Percentiles rank a stretch among this genome's conserved stretches.
phyloP scores from a whole-genome alignment of 345 rosid species.

The Corchorus olitorius region DNA sequence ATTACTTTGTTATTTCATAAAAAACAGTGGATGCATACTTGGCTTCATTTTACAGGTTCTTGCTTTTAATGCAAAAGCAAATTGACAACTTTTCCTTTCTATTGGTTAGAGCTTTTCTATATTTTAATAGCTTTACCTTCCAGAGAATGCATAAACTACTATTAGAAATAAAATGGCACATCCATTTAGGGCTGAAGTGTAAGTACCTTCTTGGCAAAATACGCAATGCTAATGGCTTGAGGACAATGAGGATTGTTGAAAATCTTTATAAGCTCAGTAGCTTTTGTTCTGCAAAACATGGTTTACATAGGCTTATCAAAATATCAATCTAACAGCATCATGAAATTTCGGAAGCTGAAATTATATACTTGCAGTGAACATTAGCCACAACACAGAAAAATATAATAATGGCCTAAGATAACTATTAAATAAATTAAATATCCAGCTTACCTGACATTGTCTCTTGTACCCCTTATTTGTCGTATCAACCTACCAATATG shows the following conservation, averaged over 20 bases:
- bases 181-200: not conserved
- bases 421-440: not conserved
- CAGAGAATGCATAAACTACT: not conserved
- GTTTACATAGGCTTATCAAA: not conserved
- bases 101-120: not conserved
- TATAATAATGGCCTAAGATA: not conserved
- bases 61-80: not conserved
- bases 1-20: not conserved
- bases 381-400: constrained; percentile 2
- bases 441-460: constrained; percentile 68
- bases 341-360: not conserved
- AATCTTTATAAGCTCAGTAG: constrained; percentile 67
- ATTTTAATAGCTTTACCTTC: not conserved
- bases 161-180: constrained; percentile 12
- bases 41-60: not conserved
- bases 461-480: constrained; percentile 68
- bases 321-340: not conserved
- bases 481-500: constrained; percentile 59
- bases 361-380: constrained; percentile 5
- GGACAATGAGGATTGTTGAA: constrained; percentile 73
- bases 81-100: constrained; percentile 5
- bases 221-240: constrained; percentile 58
- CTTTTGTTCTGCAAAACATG: constrained; percentile 63
- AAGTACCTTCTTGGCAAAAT: constrained; percentile 84
- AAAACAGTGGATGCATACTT: not conserved